phyloP scores from a whole-genome alignment of 495 filamentous ascomycete species.

The Cladorrhinum samala region DNA sequence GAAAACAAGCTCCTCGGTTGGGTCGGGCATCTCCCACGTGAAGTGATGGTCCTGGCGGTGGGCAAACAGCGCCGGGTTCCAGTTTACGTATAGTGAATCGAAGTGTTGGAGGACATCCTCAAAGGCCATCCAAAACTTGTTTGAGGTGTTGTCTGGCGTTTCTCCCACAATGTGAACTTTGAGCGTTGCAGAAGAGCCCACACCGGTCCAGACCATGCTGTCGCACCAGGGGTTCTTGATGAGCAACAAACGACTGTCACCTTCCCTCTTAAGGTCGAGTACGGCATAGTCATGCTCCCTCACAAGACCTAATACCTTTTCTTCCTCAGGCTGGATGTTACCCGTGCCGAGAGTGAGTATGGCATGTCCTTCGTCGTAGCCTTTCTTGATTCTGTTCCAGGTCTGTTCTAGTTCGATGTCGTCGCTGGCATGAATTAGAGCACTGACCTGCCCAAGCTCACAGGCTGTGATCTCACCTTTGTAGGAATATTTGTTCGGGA shows the following conservation, averaged over 20 bases:
- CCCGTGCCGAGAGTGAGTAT: slow-evolving; percentile 89
- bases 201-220: slow-evolving; percentile 57
- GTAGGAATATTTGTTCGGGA: slow-evolving; percentile 88
- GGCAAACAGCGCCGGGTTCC: slow-evolving; percentile 83
- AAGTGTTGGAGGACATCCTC: slow-evolving; percentile 83
- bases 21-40: slow-evolving; percentile 67
- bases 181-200: slow-evolving; percentile 25
- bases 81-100: slow-evolving; percentile 92
- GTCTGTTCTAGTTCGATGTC: slow-evolving; percentile 66
- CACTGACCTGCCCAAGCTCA: too few species aligned
- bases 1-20: slow-evolving; percentile 57
- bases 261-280: slow-evolving; percentile 64
- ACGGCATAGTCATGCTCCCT: slow-evolving; percentile 94
- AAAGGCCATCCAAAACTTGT: slow-evolving; percentile 87
- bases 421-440: slow-evolving; percentile 34
- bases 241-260: slow-evolving; percentile 55
- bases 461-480: too few species aligned
- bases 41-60: slow-evolving; percentile 86
- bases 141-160: slow-evolving; percentile 38
- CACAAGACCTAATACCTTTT: slow-evolving; percentile 72
- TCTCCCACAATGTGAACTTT: slow-evolving; percentile 16
- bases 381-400: slow-evolving; percentile 71
- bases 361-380: slow-evolving; percentile 73
- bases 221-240: slow-evolving; percentile 97
- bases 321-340: slow-evolving; percentile 62